Evolutionary conservation across 495 filamentous ascomycete species (phyloP).

Genomic region (Penicillium antarcticum): DNA sequence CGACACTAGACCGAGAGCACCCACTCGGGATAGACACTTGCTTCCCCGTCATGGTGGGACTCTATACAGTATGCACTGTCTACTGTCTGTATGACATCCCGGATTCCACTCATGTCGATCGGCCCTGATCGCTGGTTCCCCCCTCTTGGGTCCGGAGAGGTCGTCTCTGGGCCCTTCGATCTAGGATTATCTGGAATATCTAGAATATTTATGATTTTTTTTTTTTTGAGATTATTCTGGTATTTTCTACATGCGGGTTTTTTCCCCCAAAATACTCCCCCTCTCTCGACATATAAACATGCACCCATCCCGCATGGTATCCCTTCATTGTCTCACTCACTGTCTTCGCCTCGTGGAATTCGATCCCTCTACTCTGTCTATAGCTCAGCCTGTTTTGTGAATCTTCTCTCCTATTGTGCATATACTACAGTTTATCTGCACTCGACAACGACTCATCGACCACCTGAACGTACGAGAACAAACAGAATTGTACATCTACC

Average conservation of each 20-base stretch:
- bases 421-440: slow-evolving; percentile 17
- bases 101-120: slow-evolving; percentile 23
- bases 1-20: slow-evolving; percentile 9
- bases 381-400: slow-evolving; percentile 12
- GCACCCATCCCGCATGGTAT: slow-evolving; percentile 18
- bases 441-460: background rate
- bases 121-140: slow-evolving; percentile 23
- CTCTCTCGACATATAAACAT: slow-evolving; percentile 27
- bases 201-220: too few species aligned
- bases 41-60: slow-evolving; percentile 29
- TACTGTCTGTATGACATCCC: slow-evolving; percentile 37
- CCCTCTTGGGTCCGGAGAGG: slow-evolving; percentile 17
- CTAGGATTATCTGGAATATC: background rate
- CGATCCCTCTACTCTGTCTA: slow-evolving; percentile 21
- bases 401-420: slow-evolving; percentile 14
- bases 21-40: slow-evolving; percentile 17
- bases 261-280: slow-evolving; percentile 13
- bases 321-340: slow-evolving; percentile 20
- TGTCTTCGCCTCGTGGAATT: slow-evolving; percentile 22
- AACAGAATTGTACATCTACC: background rate
- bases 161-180: background rate
- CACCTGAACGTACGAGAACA: slow-evolving; percentile 5
- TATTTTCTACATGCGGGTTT: slow-evolving; percentile 6
- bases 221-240: background rate
- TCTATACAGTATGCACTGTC: slow-evolving; percentile 12